Evolutionary conservation across 495 filamentous ascomycete species (phyloP).

Genomic region (Aspergillus nanangensis): DNA sequence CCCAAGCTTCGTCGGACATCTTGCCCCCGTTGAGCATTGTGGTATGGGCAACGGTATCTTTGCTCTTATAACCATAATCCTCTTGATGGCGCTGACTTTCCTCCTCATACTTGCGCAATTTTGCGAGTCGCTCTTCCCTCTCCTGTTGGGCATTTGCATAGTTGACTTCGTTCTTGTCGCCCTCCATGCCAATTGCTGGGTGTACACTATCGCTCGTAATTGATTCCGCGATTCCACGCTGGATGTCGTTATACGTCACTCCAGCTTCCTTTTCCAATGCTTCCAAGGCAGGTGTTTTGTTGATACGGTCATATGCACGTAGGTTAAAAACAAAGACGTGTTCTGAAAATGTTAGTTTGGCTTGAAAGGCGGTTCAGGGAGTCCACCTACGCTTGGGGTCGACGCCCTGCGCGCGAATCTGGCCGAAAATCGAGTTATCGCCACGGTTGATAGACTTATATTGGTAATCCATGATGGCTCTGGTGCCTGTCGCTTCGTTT

Average conservation of each 20-base stretch:
- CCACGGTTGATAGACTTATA: constrained; percentile 93
- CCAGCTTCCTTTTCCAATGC: constrained; percentile 73
- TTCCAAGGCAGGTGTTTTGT: constrained; percentile 65
- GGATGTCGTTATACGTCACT: constrained; percentile 77
- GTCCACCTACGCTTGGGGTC: constrained; percentile 59
- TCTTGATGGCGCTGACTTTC: constrained; percentile 37
- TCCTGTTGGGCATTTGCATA: constrained; percentile 30
- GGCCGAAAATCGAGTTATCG: constrained; percentile 81
- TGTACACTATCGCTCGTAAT: constrained; percentile 75
- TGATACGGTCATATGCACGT: constrained; percentile 83
- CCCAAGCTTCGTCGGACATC: constrained; percentile 66
- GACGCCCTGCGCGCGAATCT: constrained; percentile 71
- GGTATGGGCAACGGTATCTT: constrained; percentile 70
- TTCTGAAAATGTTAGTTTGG: constrained; percentile 28
- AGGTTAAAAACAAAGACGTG: constrained; percentile 92
- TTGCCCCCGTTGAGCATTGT: constrained; percentile 70
- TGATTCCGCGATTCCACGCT: constrained; percentile 79
- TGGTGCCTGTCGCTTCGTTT: constrained; percentile 75
- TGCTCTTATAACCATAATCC: constrained; percentile 36
- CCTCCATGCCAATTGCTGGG: constrained; percentile 48
- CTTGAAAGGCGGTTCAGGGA: no score
- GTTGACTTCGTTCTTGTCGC: constrained; percentile 36
- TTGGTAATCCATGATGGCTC: constrained; percentile 98
- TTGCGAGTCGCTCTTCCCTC: constrained; percentile 42
- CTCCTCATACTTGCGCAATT: constrained; percentile 62